phyloP scores from a whole-genome alignment of 306 rosid genomes.

The Rosa chinensis region DNA sequence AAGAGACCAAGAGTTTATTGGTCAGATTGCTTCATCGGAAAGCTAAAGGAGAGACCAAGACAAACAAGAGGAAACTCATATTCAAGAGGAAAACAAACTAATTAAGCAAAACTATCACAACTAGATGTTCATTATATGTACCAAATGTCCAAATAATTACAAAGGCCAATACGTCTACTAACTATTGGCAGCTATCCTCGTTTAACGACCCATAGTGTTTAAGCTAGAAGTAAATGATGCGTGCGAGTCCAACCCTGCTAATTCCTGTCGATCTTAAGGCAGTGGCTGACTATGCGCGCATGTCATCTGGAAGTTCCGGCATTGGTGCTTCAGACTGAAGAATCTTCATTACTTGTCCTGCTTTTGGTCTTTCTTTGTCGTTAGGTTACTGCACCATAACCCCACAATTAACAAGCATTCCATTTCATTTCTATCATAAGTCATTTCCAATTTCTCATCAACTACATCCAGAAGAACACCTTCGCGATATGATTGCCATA shows the following conservation, averaged over 20 bases:
- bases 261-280: background rate
- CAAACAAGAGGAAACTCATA: too few species aligned
- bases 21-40: too few species aligned
- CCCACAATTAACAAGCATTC: background rate
- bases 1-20: too few species aligned
- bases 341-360: background rate
- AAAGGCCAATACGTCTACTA: too few species aligned
- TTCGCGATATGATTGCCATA: background rate
- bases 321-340: background rate
- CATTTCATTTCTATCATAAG: background rate
- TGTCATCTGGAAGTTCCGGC: background rate
- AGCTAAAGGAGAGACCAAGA: too few species aligned
- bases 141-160: too few species aligned
- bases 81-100: too few species aligned
- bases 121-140: too few species aligned
- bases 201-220: background rate
- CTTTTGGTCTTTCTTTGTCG: background rate
- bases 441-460: background rate
- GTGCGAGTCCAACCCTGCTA: background rate
- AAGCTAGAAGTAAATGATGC: background rate
- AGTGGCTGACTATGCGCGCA: background rate
- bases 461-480: background rate
- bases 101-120: too few species aligned
- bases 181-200: background rate
- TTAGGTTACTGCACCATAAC: background rate